Base-by-base conservation (phyloP, 164 flowering plant species). In the Magnolia sinica region DNA sequence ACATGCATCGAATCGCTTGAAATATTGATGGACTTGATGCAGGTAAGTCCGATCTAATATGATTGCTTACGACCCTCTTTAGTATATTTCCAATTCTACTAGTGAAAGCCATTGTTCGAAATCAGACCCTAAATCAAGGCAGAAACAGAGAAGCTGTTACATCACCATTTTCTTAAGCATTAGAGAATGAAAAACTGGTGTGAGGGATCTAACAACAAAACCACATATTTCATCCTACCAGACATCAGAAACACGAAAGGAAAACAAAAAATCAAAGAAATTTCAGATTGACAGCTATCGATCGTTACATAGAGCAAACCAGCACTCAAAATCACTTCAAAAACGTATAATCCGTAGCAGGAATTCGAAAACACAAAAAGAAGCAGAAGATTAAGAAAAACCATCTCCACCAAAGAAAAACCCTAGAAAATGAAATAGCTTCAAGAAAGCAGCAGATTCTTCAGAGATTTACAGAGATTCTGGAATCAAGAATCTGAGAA, bases 1-100 rank as follows among this genome's bases (percentile, higher is more conserved):
- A 85, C 88, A 87, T 85, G 86, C 81, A 79, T 79, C 91, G 81
- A 73, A 84, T 78, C 24, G 87, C 85, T 73, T 87, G 91, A 73
- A 67, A 81, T 22, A 86, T 66, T 8, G 88, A 84, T 64, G 87
- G 79, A 67, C 68, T 85, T 1, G 87, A 77, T 29, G 77, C 76
- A 58, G 84, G 79, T 9, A 80, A 52, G 37, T 81, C 79, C 29
- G 80, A 72, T 19, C 23, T 80, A 45, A 76, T 64, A n/a, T 82
- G 76, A 70, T 75, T 84, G 76, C 77, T 49, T 9, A 77, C 80
- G 29, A 83, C 72, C 76, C 83, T 84, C 79, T 76, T 85, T 22
- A 88, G 84, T 74, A 87, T 31, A 74, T 79, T 82, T 4, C 89
- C 87, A 61, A 88, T 59, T 73, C 82, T 87, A 77, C 82, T 79